Evolutionary conservation across 257 asterid genomes (phyloP).

Genomic region (Cruciata laevipes): DNA sequence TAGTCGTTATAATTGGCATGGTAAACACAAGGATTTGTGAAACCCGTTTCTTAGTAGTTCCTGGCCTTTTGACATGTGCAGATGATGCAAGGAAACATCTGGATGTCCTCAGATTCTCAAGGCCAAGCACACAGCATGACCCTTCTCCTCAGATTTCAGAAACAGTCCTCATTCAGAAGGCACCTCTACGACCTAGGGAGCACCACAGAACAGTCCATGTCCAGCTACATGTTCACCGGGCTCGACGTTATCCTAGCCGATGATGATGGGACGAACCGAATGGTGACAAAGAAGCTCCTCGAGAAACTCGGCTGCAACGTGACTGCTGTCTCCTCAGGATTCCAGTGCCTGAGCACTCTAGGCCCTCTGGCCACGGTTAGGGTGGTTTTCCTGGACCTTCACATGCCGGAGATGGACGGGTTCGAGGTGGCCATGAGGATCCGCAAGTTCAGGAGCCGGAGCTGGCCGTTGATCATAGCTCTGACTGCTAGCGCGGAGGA

Average conservation of each 20-base stretch:
- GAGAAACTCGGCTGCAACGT: slow-evolving; percentile 44
- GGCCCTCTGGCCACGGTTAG: slow-evolving; percentile 27
- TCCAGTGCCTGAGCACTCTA: slow-evolving; percentile 33
- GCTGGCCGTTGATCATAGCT: slow-evolving; percentile 39
- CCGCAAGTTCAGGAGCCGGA: slow-evolving; percentile 35
- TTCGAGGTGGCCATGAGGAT: slow-evolving; percentile 38
- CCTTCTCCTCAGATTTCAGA: slow-evolving; percentile 31
- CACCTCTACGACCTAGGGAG: slow-evolving; percentile 26
- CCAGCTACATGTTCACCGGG: slow-evolving; percentile 27
- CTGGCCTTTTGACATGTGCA: slow-evolving; percentile 15
- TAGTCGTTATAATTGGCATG: neutral
- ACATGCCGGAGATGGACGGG: slow-evolving; percentile 49
- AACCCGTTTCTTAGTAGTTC: neutral
- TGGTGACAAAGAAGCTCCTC: slow-evolving; percentile 36
- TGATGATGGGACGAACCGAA: slow-evolving; percentile 34
- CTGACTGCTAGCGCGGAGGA: slow-evolving; percentile 42
- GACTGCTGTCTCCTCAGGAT: slow-evolving; percentile 36
- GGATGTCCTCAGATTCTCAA: slow-evolving; percentile 33
- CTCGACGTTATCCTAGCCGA: slow-evolving; percentile 31
- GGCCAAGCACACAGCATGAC: slow-evolving; percentile 36
- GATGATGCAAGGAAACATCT: slow-evolving; percentile 49
- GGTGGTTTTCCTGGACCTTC: slow-evolving; percentile 39
- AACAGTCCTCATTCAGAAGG: slow-evolving; percentile 32
- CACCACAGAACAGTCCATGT: slow-evolving; percentile 14
- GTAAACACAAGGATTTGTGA: neutral